Conservation (phyloP, 2,329 filamentous ascomycete genomes). For the Stenocarpella maydis region DNA sequence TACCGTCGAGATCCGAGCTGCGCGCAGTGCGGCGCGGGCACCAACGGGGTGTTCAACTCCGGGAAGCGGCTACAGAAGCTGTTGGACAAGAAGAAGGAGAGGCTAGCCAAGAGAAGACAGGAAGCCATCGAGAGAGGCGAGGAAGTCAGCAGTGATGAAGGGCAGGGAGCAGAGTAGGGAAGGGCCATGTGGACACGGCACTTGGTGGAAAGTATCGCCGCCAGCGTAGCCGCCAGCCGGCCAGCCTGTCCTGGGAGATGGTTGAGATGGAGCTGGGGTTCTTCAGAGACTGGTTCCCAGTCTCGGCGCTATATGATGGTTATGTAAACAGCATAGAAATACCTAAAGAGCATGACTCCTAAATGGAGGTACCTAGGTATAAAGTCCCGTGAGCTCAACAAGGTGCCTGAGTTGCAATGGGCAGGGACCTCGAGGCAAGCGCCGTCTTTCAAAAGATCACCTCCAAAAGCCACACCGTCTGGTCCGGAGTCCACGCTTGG, state of each 20-base stretch:
- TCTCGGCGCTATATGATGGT: not conserved
- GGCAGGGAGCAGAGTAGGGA: conserved; percentile 39
- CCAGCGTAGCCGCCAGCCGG: not conserved
- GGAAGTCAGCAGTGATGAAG: no score
- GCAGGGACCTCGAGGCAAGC: not conserved
- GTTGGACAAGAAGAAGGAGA: conserved; percentile 75
- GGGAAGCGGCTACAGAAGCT: conserved; percentile 85
- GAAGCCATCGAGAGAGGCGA: conserved; percentile 61
- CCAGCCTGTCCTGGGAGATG: no score
- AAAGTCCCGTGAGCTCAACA: not conserved
- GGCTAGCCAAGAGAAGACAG: conserved; percentile 65
- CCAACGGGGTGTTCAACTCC: conserved; percentile 87
- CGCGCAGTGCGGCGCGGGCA: conserved; percentile 84
- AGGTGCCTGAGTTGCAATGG: not conserved
- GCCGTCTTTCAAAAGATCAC: no score
- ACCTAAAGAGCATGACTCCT: not conserved
- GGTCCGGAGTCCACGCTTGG: not conserved
- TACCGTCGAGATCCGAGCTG: conserved; percentile 90
- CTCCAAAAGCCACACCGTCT: not conserved
- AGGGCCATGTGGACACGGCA: not conserved
- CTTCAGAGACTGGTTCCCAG: not conserved
- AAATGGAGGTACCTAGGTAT: not conserved
- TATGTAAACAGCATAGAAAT: not conserved
- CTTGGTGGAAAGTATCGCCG: not conserved
- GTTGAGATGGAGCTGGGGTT: no score